Conservation (phyloP, 148 eudicot genomes). For the Camellia sinensis region DNA sequence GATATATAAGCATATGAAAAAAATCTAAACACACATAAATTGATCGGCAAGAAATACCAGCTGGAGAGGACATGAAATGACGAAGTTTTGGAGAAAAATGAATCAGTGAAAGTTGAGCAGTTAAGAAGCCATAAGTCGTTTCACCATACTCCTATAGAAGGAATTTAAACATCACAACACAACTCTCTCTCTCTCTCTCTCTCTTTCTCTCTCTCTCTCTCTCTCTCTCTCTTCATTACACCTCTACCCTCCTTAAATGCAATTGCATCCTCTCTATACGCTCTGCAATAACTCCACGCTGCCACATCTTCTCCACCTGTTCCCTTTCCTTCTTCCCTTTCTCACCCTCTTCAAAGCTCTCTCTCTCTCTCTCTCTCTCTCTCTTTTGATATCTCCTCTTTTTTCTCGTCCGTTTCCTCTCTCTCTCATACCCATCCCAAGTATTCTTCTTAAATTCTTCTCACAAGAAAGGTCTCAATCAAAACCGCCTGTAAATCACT, state of each 20-base stretch:
- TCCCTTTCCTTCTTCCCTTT: not conserved
- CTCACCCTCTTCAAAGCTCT: constrained; percentile 16
- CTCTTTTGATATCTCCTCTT: not conserved
- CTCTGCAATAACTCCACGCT: constrained; percentile 36
- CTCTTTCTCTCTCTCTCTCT: constrained; percentile 28
- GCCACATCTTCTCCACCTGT: constrained; percentile 32
- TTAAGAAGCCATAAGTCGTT: constrained; percentile 15
- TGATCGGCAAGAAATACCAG: too few species aligned
- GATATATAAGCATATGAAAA: too few species aligned
- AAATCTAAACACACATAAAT: too few species aligned
- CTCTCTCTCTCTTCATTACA: not conserved
- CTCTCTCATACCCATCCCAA: constrained; percentile 8
- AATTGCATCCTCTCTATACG: constrained; percentile 23
- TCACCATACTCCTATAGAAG: constrained; percentile 10
- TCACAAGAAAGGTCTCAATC: constrained; percentile 35
- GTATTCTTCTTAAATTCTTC: constrained; percentile 42
- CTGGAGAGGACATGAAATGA: too few species aligned
- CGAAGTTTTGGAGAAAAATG: too few species aligned
- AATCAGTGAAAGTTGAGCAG: constrained; percentile 10
- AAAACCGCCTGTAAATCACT: constrained; percentile 9
- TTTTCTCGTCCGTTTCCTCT: constrained; percentile 17
- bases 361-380: constrained; percentile 19
- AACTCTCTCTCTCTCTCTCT: constrained; percentile 22
- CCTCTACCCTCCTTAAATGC: constrained; percentile 29
- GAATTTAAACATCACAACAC: not conserved